Evolutionary conservation across 305 asterid species (phyloP), one percentile per base, ranked within the genome.

Genomic region (Andrographis paniculata): DNA sequence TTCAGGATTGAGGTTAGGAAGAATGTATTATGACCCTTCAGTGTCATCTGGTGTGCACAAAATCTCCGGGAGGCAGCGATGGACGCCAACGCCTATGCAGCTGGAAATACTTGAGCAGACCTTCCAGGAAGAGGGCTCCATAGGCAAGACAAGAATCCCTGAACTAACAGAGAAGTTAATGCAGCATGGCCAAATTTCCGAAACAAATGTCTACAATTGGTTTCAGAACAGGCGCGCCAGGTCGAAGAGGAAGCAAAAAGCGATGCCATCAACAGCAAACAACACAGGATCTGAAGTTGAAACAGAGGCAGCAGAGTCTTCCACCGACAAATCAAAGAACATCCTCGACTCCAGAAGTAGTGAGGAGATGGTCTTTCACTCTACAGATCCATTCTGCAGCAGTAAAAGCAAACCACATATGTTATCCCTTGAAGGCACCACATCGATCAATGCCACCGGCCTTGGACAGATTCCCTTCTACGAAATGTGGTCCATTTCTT

Each of bases 31-130:
- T 21, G 96, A 91, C 44, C 89, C 95, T 1, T 41, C 76, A 22
- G 50, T 84, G 40, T 62, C 91, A 6, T 76, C 94, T 0, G 87
- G 85, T 38, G 79, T 82, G 30, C 99, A 81, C 36, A 87, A 75
- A 63, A 87, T 92, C 43, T 73, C 80, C 0, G 95, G 95, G n/a
- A 67, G 99, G 62, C 96, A 92, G 39, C 77, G 99, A 14, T 92
- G 99, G 99, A 87, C 95, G 40, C 99, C 99, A 17, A 84, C 99
- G 0, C 93, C 99, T 0, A 65, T 59, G 63, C 99, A 92, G 70
- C 99, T 92, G 61, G 95, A 84, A 70, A 75, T 79, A 60, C 94
- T 92, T 5, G 97, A 88, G 17, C 16, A 5, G 3, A 37, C 17
- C 14, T 37, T 37, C 17, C 4, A 37, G 8, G 14, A n/a, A n/a